Evolutionary conservation across 2,329 filamentous ascomycete species (phyloP).

Genomic region (Fusarium beomiforme): DNA sequence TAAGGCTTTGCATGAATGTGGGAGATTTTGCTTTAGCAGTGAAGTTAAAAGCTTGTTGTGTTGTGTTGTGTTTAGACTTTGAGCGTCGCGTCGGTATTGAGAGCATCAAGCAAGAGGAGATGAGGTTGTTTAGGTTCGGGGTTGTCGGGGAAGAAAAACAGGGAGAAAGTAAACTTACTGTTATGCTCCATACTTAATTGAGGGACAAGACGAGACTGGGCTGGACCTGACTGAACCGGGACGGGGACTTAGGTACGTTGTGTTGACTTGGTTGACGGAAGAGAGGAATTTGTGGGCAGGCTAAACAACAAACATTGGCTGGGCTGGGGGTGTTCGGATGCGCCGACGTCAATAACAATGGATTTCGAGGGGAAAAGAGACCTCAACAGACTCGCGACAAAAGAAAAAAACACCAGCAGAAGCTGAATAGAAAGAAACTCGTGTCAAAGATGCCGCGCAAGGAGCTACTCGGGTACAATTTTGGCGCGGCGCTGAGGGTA

Average conservation of each 20-base stretch:
- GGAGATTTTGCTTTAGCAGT: background rate
- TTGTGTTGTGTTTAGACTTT: background rate
- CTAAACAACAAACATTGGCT: slow-evolving; percentile 54
- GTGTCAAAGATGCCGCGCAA: slow-evolving; percentile 24
- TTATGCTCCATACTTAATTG: slow-evolving; percentile 49
- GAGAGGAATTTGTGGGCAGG: slow-evolving; percentile 42
- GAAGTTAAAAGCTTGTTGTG: slow-evolving; percentile 5
- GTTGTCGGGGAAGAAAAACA: slow-evolving; percentile 21
- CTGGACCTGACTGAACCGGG: background rate
- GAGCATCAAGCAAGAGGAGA: background rate
- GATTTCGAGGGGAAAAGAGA: slow-evolving; percentile 19
- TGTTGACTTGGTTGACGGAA: slow-evolving; percentile 42
- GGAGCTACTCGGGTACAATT: slow-evolving; percentile 26
- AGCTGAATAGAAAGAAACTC: slow-evolving; percentile 4
- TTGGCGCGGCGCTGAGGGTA: slow-evolving; percentile 45
- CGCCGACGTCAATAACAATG: slow-evolving; percentile 44
- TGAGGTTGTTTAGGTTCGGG: slow-evolving; percentile 18
- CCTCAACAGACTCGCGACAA: slow-evolving; percentile 21
- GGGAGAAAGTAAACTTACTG: slow-evolving; percentile 46
- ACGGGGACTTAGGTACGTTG: slow-evolving; percentile 29
- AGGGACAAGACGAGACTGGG: slow-evolving; percentile 11
- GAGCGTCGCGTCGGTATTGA: background rate
- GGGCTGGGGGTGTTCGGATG: slow-evolving; percentile 44
- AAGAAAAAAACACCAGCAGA: slow-evolving; percentile 19
- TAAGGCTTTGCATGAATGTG: slow-evolving; percentile 7